phyloP scores from a whole-genome alignment of 164 flowering plant species.

The Kingdonia uniflora region DNA sequence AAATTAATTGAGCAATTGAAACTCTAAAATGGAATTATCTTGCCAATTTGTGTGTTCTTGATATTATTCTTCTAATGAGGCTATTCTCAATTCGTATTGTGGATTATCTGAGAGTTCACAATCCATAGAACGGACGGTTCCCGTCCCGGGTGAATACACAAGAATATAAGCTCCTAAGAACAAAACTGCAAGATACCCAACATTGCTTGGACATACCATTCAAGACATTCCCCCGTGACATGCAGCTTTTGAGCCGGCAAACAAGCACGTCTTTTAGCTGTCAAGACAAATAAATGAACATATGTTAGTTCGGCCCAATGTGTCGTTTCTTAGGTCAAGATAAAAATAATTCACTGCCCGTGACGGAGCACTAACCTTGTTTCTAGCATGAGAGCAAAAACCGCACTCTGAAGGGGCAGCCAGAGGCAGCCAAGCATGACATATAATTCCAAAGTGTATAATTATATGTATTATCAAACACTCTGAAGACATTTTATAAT shows the following conservation, averaged over 20 bases:
- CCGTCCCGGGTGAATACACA: slow-evolving; percentile 3
- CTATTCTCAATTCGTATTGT: background rate
- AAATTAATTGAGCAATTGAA: no score
- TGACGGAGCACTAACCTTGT: slow-evolving; percentile 59
- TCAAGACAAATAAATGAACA: background rate
- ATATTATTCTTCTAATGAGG: no score
- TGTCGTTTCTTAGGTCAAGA: background rate
- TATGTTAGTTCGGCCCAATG: background rate
- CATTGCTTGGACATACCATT: slow-evolving; percentile 69
- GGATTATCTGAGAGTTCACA: slow-evolving; percentile 2
- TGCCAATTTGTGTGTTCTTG: no score
- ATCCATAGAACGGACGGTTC: slow-evolving; percentile 6
- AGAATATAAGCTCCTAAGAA: background rate
- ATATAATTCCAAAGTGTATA: slow-evolving; percentile 58
- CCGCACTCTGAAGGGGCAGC: no score
- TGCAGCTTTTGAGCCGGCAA: slow-evolving; percentile 1
- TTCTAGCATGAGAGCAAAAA: no score
- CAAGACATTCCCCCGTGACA: slow-evolving; percentile 32
- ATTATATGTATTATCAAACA: slow-evolving; percentile 14
- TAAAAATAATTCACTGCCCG: slow-evolving; percentile 20
- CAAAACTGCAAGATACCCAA: slow-evolving; percentile 21
- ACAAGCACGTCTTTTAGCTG: slow-evolving; percentile 37
- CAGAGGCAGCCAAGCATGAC: slow-evolving; percentile 67
- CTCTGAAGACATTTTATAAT: slow-evolving; percentile 39
- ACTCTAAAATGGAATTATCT: no score